Base-by-base conservation (phyloP, 2,329 filamentous ascomycete genomes). In the Neofusicoccum sp. region DNA sequence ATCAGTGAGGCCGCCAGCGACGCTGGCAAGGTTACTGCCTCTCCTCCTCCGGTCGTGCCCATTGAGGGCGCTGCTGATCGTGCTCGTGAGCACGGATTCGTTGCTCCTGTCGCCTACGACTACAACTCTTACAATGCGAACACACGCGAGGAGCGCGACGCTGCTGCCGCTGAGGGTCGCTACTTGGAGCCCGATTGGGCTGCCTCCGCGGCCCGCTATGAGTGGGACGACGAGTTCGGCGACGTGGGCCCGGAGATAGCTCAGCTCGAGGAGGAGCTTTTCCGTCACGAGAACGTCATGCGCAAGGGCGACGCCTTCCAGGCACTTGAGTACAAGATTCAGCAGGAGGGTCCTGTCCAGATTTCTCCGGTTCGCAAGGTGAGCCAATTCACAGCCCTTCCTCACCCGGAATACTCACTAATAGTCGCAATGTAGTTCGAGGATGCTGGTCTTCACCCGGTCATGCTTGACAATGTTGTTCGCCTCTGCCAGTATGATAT, bases 171-270 rank as follows among this genome's bases (percentile, higher is more conserved):
- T 3, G 54, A 43, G 34, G 56, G 50, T 12, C 39, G 44, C 16
- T 50, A 41, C 48, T 12, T 44, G 34, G 56, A 64, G 48, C 64
- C 66, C 1, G 36, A 43, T 6, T 87, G 81, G 85, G 79, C 81
- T 58, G 79, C 80, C 41, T 84, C 85, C 61, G 88, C 87, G n/a
- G 78, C 73, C 0, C 82, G 90, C 47, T 98, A 98, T 69, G 86
- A 93, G 71, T 98, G 91, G 90, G 83, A 87, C 16, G 92, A 93
- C 9, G 92, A 96, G 2, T 91, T 84, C 68, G 95, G 94, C 2
- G 94, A 98, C 44, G 81, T 99, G 61, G 94, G 89, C 6, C 93
- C 93, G 0, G 81, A 80, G 56, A 84, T 88, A 60, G 80, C 84
- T 0, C 84, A 87, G 52, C 85, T 99, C 0, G 94, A 98, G 79